Evolutionary conservation across 345 rosid genomes (phyloP).

Genomic region (Punica granatum): DNA sequence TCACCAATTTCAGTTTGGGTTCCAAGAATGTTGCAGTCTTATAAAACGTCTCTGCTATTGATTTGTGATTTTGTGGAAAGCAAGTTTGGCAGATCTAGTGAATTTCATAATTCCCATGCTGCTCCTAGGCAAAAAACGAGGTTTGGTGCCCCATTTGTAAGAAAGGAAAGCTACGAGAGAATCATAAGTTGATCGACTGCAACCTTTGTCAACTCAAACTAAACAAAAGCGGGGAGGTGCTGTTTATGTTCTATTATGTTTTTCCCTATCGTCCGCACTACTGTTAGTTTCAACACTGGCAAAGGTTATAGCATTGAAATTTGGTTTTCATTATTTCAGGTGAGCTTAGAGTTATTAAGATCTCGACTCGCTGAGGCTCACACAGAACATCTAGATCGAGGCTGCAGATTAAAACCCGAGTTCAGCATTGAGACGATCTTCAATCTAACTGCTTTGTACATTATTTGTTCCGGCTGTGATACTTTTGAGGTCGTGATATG

Average conservation of each 20-base stretch:
- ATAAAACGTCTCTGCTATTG: neutral
- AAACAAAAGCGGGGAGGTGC: constrained; percentile 59
- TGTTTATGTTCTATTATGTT: neutral
- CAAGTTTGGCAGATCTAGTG: neutral
- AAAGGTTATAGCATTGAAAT: neutral
- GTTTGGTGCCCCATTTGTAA: constrained; percentile 92
- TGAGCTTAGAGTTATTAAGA: constrained; percentile 42
- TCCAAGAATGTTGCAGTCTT: neutral
- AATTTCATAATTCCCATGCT: constrained; percentile 7
- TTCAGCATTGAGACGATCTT: constrained; percentile 41
- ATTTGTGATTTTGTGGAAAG: neutral
- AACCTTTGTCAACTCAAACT: constrained; percentile 57
- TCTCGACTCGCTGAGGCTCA: constrained; percentile 58
- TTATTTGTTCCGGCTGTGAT: constrained; percentile 54
- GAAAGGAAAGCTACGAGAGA: constrained; percentile 71
- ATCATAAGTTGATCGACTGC: constrained; percentile 46
- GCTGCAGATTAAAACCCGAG: constrained; percentile 63
- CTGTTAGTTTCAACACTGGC: neutral
- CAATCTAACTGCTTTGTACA: constrained; percentile 70
- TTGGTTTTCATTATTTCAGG: constrained; percentile 24
- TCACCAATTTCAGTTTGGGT: too few species aligned
- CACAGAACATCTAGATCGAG: constrained; percentile 57
- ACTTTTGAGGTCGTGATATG: constrained; percentile 59
- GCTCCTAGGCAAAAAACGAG: constrained; percentile 34
- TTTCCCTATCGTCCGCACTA: neutral